Conservation (phyloP, 306 rosid species). For the Cajanus cajan region DNA sequence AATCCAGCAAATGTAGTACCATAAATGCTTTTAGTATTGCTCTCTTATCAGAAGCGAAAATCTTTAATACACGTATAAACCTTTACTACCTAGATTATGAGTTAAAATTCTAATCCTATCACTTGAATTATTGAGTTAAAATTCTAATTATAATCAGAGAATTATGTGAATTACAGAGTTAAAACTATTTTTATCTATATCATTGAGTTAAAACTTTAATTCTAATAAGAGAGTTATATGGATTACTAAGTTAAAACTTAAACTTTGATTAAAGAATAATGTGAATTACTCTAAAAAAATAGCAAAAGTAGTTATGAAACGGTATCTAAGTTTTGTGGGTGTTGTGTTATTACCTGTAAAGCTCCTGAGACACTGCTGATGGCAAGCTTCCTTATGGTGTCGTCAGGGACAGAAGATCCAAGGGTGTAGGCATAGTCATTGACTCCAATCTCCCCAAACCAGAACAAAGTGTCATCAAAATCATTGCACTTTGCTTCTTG, state of each 20-base stretch:
- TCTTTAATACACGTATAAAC: too few species aligned
- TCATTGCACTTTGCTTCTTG: conserved; percentile 37
- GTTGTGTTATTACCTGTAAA: conserved; percentile 48
- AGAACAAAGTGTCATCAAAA: conserved; percentile 66
- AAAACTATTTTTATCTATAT: too few species aligned
- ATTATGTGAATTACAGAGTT: too few species aligned
- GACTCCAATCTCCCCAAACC: conserved; percentile 99
- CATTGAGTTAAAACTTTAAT: too few species aligned
- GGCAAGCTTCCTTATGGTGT: conserved; percentile 58
- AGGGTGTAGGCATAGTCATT: conserved; percentile 89
- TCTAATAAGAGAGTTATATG: too few species aligned
- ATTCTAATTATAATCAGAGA: too few species aligned
- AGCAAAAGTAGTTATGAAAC: not conserved
- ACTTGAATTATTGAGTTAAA: too few species aligned
- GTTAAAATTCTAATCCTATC: not conserved
- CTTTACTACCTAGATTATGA: not conserved
- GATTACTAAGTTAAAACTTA: too few species aligned
- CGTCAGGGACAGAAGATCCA: conserved; percentile 60
- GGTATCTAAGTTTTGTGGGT: not conserved
- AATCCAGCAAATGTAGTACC: not conserved
- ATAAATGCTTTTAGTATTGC: not conserved
- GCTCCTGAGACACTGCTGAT: conserved; percentile 45
- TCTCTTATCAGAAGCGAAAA: too few species aligned
- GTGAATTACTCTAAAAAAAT: too few species aligned
- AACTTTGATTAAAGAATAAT: too few species aligned